Base-by-base conservation (phyloP, 2,329 filamentous ascomycete species). In the Lasiodiplodia citricola region DNA sequence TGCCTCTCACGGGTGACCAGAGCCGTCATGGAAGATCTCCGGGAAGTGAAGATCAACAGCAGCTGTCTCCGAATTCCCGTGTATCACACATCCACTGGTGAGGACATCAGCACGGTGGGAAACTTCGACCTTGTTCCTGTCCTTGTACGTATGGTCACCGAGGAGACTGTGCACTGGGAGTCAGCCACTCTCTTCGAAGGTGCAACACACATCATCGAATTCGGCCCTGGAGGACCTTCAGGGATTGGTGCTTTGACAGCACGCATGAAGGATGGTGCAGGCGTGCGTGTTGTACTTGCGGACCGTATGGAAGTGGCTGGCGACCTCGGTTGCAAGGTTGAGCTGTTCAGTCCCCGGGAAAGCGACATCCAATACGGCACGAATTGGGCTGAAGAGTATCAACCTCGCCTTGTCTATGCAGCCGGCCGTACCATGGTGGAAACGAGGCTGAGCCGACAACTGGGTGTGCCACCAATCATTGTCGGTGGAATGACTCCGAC, bases 401-500 rank as follows among this genome's bases (percentile, higher is more conserved):
- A 58, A 41, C 56, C 56, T 44, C 35, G 37, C 35, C 56, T 58
- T 44, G 21, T 58, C 56, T 44, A 21, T 21, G 56, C 35, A 16
- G 56, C 56, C 1, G 72, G 70, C 21, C 66, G 65, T 28, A 70
- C 67, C 28, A 70, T 71, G 31, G 66, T 73, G 47, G 68, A 70
- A 23, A 74, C 72, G 18, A 73, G 71, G 84, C 96, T 97, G 91
- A 96, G 92, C 80, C 87, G 93, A 74, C 84, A 97, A 21, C 84
- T 97, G n/a, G 94, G 94, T 74, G 85, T 96, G 4, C 93, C 94
- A 10, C 94, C 94, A 0, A 84, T 97, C 71, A 91, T 97, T 85
- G 94, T 97, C 70, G 93, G 94, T 69, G 94, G 94, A 78, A 97
- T 97, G 94, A 97, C 94, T 1, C 94, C 94, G 16, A 88, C 88